phyloP scores from a whole-genome alignment of 1,284 basidiomycete genomes.

The Ganoderma boninense region DNA sequence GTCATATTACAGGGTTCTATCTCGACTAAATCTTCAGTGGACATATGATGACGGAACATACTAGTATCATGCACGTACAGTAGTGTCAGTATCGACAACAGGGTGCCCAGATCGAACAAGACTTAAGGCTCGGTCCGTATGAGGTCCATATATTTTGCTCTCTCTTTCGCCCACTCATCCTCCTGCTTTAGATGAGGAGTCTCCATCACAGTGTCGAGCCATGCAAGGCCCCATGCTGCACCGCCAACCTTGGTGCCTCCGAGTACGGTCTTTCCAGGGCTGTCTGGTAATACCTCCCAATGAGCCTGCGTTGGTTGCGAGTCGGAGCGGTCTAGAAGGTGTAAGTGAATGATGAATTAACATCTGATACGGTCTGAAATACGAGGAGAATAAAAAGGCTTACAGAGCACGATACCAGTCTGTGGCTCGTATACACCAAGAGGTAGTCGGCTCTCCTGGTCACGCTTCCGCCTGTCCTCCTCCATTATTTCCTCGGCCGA shows the following conservation, averaged over 20 bases:
- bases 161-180: conserved; percentile 26
- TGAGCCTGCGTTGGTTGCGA: conserved; percentile 72
- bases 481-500: conserved; percentile 39
- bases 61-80: conserved; percentile 4
- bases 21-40: background rate
- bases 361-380: conserved; percentile 11
- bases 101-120: background rate
- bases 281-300: conserved; percentile 67
- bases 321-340: conserved; percentile 65
- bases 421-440: conserved; percentile 80
- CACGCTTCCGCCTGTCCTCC: conserved; percentile 35
- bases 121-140: conserved; percentile 4
- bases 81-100: conserved; percentile 6
- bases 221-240: conserved; percentile 80
- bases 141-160: conserved; percentile 30
- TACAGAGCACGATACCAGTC: conserved; percentile 72
- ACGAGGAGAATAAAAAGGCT: conserved; percentile 40
- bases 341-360: conserved; percentile 23
- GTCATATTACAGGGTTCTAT: background rate
- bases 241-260: conserved; percentile 79
- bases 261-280: conserved; percentile 54
- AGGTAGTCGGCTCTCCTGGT: conserved; percentile 49
- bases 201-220: conserved; percentile 80
- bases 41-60: background rate
- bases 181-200: conserved; percentile 28